Percentiles rank a stretch among this genome's conserved stretches.
Conservation (phyloP, 2,329 filamentous ascomycete species). For the Pezicula rhizophila region DNA sequence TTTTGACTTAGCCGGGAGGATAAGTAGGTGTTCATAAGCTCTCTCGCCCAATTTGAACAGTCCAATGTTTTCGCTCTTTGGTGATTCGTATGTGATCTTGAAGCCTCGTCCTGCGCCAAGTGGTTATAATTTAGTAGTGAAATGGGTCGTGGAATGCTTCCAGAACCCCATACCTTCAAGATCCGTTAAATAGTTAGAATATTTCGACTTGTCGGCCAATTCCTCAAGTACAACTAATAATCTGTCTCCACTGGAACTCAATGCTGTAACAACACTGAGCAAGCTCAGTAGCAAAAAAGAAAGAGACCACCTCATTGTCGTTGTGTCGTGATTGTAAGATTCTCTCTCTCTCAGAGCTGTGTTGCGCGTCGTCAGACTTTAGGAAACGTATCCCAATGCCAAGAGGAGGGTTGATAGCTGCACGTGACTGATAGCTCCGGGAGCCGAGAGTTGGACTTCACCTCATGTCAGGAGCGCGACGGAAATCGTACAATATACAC, state of each 20-base stretch:
- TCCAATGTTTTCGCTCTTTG: conserved; percentile 69
- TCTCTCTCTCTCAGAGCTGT: conserved; percentile 8
- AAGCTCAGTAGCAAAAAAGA: conserved; percentile 64
- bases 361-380: conserved; percentile 23
- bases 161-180: conserved; percentile 51
- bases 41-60: conserved; percentile 84
- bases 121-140: conserved; percentile 6
- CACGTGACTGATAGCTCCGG: conserved; percentile 4
- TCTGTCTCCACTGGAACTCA: conserved; percentile 73
- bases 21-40: conserved; percentile 82
- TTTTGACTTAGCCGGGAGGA: conserved; percentile 87
- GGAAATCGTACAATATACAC: conserved; percentile 1
- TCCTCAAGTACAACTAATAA: conserved; percentile 85
- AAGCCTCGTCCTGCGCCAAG: conserved; percentile 67
- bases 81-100: conserved; percentile 72
- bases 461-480: conserved; percentile 7
- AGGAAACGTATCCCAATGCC: conserved; percentile 30
- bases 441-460: conserved; percentile 1
- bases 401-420: conserved; percentile 15
- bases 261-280: conserved; percentile 61
- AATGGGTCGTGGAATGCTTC: not conserved
- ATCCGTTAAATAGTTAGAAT: conserved; percentile 75
- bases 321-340: conserved; percentile 18
- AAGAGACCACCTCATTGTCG: conserved; percentile 68
- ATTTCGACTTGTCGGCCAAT: conserved; percentile 70